Conservation (phyloP, 495 filamentous ascomycete genomes). For the Pseudevernia furfuracea region DNA sequence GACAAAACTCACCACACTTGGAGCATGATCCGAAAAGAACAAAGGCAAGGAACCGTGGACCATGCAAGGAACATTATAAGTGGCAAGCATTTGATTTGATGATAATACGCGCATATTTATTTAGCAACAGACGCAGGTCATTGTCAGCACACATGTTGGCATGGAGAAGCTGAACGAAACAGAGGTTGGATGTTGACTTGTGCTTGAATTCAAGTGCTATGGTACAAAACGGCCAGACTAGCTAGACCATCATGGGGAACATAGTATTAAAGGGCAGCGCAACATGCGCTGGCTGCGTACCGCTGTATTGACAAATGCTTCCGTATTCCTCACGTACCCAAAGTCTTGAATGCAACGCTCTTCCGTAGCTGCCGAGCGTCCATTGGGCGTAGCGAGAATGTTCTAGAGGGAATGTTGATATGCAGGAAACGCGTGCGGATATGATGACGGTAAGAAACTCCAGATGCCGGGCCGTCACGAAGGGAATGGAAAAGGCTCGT, state of each 20-base stretch:
- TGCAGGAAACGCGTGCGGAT: slow-evolving; percentile 9
- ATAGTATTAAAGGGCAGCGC: slow-evolving; percentile 11
- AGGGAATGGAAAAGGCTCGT: slow-evolving; percentile 5
- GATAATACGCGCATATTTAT: neutral
- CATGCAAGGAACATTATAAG: neutral
- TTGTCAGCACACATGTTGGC: neutral
- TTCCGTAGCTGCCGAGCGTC: neutral
- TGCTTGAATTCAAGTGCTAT: slow-evolving; percentile 7
- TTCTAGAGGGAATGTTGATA: neutral
- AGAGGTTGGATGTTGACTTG: neutral
- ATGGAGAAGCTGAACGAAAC: neutral
- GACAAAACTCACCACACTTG: neutral
- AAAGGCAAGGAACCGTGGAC: neutral
- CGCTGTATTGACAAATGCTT: neutral
- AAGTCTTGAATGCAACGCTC: slow-evolving; percentile 4
- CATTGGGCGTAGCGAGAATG: neutral
- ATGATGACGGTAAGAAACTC: slow-evolving; percentile 8
- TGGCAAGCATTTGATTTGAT: neutral
- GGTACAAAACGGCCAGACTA: slow-evolving; percentile 7
- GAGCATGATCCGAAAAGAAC: neutral
- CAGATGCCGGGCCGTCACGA: slow-evolving; percentile 2
- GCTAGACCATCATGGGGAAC: slow-evolving; percentile 4
- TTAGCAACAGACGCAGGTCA: neutral
- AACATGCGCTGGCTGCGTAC: neutral
- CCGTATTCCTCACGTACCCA: neutral